Base-by-base conservation (phyloP, 2,329 filamentous ascomycete species). In the Coleophoma eucalyptorum region DNA sequence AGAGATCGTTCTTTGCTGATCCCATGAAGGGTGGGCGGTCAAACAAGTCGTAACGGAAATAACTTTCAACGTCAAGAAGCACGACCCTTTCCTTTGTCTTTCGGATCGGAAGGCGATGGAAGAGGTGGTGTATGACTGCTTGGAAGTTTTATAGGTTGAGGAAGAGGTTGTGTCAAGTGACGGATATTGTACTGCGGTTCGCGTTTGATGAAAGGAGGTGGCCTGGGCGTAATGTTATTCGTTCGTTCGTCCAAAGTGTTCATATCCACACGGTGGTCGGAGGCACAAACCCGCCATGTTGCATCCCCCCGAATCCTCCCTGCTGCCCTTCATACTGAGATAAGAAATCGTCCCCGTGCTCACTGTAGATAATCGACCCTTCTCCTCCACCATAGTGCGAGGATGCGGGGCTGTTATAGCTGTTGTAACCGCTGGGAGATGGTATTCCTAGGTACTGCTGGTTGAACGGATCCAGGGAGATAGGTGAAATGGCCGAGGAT, bases 401-500 rank as follows among this genome's bases (percentile, higher is more conserved):
- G 31, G 81, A 82, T 19, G 81, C 78, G 47, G 82, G 82, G 63
- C 81, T 85, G 64, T 83, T 55, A 41, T 67, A 84, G 51, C 75
- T 75, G 49, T 62, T 63, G 55, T 60, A 66, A 55, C 79, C 83
- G 26, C 78, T 78, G 20, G 81, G 80, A 50, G 81, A 84, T n/a
- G 82, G 82, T 47, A 85, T 79, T 65, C 71, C 79, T 51, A 86
- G 76, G 62, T 84, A 86, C 59, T 83, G 78, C 58, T 76, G 75
- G 56, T 70, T 70, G 33, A 79, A 84, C 32, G 80, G 79, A 42
- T 67, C 65, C 48, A 84, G 69, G 58, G 75, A 71, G 62, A 83
- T 63, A 15, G 80, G 79, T 64, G 76, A 83, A 59, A 78, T 70
- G 41, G 76, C 74, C 42, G 69, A 73, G 42, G 67, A 67, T 12